Conservation (phyloP, 371 early-diverging fungal species). For the Capniomyces stellatus region DNA sequence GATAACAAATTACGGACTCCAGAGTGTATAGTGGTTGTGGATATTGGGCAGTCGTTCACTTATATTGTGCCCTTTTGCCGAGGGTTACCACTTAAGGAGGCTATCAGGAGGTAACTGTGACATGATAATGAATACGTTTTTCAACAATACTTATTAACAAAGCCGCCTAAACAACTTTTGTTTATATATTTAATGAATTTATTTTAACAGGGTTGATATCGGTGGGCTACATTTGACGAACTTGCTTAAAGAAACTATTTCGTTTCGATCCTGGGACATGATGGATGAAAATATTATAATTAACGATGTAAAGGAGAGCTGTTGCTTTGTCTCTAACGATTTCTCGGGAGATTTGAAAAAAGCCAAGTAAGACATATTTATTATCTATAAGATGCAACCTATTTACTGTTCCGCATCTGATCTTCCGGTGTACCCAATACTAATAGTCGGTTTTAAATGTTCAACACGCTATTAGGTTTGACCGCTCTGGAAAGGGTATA, state of each 20-base stretch:
- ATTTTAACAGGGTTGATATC: slow-evolving; percentile 41
- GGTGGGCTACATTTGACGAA: slow-evolving; percentile 75
- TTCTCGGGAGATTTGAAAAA: slow-evolving; percentile 41
- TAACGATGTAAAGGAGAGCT: slow-evolving; percentile 62
- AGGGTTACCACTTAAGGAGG: slow-evolving; percentile 33
- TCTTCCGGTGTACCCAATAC: too few relatives aligned
- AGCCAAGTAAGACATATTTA: slow-evolving; percentile 17
- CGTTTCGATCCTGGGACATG: slow-evolving; percentile 79
- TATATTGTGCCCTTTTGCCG: slow-evolving; percentile 53
- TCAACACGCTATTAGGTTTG: too few relatives aligned
- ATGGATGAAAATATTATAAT: slow-evolving; percentile 77
- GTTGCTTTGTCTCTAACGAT: slow-evolving; percentile 57
- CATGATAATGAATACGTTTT: neutral
- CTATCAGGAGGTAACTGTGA: slow-evolving; percentile 26
- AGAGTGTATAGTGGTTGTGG: slow-evolving; percentile 54
- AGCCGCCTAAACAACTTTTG: too few relatives aligned
- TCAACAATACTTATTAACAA: too few relatives aligned
- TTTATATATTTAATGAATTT: too few relatives aligned
- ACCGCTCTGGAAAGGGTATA: neutral
- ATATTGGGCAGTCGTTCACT: slow-evolving; percentile 67
- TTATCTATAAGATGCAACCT: too few relatives aligned
- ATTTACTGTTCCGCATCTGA: too few relatives aligned
- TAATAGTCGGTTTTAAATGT: too few relatives aligned
- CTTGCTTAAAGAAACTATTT: slow-evolving; percentile 70
- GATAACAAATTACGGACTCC: slow-evolving; percentile 3